Conservation (phyloP, 2,329 filamentous ascomycete species). For the Aspergillus hiratsukae region DNA sequence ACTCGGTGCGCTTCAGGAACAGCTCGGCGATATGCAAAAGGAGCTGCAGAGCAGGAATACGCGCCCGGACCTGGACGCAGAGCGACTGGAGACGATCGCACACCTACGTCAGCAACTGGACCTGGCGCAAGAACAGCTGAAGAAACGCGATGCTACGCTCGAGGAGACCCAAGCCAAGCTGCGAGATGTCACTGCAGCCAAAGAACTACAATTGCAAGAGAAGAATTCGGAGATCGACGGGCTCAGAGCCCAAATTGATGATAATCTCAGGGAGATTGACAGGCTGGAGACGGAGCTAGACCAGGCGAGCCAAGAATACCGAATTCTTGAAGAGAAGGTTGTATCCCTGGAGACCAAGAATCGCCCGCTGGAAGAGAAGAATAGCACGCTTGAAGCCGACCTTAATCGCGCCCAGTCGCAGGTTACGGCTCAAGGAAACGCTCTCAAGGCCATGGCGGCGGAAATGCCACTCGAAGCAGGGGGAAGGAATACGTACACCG, state of each 20-base stretch:
- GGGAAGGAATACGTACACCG: slow-evolving; percentile 31
- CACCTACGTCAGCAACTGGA: slow-evolving; percentile 30
- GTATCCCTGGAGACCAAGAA: slow-evolving; percentile 31
- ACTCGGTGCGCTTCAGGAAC: slow-evolving; percentile 24
- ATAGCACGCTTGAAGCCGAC: slow-evolving; percentile 33
- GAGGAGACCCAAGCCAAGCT: slow-evolving; percentile 31
- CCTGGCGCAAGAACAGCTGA: slow-evolving; percentile 30
- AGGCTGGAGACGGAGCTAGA: slow-evolving; percentile 33
- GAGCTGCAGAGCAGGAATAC: slow-evolving; percentile 25
- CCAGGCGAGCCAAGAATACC: slow-evolving; percentile 28
- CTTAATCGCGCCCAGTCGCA: slow-evolving; percentile 32
- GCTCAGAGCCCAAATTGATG: slow-evolving; percentile 32
- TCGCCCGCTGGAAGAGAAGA: slow-evolving; percentile 35
- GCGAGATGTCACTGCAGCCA: slow-evolving; percentile 28
- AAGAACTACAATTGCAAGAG: slow-evolving; percentile 32
- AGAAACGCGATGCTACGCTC: slow-evolving; percentile 30
- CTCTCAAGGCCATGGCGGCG: slow-evolving; percentile 33
- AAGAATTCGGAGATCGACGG: slow-evolving; percentile 35
- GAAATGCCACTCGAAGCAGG: slow-evolving; percentile 30
- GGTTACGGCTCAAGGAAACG: slow-evolving; percentile 33
- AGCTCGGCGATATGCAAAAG: slow-evolving; percentile 30
- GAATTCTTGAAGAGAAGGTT: slow-evolving; percentile 31
- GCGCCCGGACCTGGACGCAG: slow-evolving; percentile 20
- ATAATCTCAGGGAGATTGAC: slow-evolving; percentile 32
- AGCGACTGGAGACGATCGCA: slow-evolving; percentile 29